Conservation (phyloP, 192 early-diverging fungal genomes). For the Thoreauomyces humboldtii region DNA sequence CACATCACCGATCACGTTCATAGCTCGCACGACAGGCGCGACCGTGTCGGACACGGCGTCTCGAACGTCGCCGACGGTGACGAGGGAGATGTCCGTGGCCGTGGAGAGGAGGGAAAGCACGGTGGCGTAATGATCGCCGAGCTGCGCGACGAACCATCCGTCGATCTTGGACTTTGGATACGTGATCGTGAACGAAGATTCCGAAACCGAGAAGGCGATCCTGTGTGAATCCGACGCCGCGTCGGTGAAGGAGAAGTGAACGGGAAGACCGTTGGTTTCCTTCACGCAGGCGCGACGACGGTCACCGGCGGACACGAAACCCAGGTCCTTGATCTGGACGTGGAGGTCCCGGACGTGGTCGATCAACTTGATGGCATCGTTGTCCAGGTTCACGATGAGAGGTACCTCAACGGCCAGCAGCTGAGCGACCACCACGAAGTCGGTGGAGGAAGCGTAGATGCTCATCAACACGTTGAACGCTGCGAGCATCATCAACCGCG, state of each 20-base stretch:
- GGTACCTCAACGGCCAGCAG: neutral
- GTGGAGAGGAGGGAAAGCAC: neutral
- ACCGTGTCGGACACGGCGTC: neutral
- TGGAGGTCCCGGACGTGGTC: neutral
- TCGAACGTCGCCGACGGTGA: neutral
- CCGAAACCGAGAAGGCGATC: neutral
- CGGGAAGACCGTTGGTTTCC: neutral
- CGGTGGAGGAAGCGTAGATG: neutral
- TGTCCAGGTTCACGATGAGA: neutral
- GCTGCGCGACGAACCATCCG: neutral
- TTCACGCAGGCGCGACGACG: neutral
- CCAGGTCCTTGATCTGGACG: neutral
- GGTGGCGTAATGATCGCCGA: neutral
- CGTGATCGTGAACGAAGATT: neutral
- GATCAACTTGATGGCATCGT: neutral
- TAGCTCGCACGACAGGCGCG: neutral
- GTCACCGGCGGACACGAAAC: neutral
- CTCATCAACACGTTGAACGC: neutral
- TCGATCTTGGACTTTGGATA: neutral
- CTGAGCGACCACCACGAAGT: neutral
- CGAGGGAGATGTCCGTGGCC: neutral
- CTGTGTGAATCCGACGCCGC: neutral
- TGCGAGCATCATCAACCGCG: neutral
- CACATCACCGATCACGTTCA: neutral
- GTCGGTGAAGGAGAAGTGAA: neutral